Evolutionary conservation across 2,329 filamentous ascomycete genomes (phyloP), one percentile per base, ranked within the genome.

Genomic region (Neurospora crassa): DNA sequence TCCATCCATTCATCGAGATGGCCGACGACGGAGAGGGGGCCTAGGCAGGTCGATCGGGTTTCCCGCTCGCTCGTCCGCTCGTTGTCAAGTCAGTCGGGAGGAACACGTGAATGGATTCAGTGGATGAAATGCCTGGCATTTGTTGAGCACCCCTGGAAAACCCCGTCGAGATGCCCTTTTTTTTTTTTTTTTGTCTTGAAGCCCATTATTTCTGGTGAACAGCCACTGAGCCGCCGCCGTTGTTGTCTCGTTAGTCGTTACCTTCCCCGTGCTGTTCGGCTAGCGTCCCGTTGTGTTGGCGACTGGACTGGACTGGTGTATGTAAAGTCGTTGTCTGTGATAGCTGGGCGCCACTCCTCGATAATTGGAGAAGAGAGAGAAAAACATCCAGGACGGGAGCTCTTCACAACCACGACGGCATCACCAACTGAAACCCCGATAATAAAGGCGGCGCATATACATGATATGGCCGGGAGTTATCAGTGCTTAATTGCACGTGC

Each of bases 101-200:
- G 63, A 59, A 73, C 75, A 76, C 74, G 74, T 76, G 75, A 76
- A 76, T 68, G 34, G 24, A 67, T 14, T 53, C 41, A 29, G 41
- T 59, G 41, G 59, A 20, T 69, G 59, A 41, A 68, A 40, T 72
- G n/a, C n/a, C n/a, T n/a, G 37, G 40, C 72, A 71, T 75, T 76
- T 76, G 75, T 76, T 76, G 75, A 74, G 74, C 24, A 18, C 6
- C 29, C 10, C 45, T 6, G 47, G 68, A 70, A 70, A 70, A 16
- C 67, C 29, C 29, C 29, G 29, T 29, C 29, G 29, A 29, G 29
- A 29, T 29, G 29, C 29, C 71, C 69, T 70, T 63, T 37, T 34
- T 10, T 11, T 40, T 53, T 71, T 24, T 24, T 24, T n/a, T n/a
- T n/a, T n/a, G n/a, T n/a, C n/a, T n/a, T n/a, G n/a, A 29, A 29